Conservation (phyloP, 1,139 yeast species). For the Saccharomycopsis hybrid region DNA sequence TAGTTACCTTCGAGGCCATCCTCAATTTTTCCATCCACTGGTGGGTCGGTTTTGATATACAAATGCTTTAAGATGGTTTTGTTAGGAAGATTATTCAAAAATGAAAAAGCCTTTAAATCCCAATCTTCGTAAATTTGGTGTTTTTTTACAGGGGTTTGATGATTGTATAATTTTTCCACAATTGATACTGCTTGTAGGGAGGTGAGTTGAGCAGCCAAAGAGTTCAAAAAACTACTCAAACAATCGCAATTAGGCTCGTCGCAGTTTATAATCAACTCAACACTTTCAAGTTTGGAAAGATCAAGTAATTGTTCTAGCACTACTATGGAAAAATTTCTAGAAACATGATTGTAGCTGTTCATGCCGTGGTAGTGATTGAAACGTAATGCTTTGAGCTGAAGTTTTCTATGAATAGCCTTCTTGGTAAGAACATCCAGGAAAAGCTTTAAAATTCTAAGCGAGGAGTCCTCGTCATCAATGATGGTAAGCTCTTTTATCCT, state of each 20-base stretch:
- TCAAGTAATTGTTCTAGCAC: conserved; percentile 31
- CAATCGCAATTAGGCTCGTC: conserved; percentile 42
- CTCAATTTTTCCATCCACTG: conserved; percentile 38
- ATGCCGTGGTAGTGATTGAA: conserved; percentile 38
- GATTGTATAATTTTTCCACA: conserved; percentile 17
- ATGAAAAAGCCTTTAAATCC: conserved; percentile 44
- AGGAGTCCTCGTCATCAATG: conserved; percentile 33
- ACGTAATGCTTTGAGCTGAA: conserved; percentile 29
- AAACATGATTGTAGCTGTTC: conserved; percentile 30
- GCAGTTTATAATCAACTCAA: conserved; percentile 42
- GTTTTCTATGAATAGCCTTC: conserved; percentile 8
- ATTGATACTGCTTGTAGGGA: conserved; percentile 38
- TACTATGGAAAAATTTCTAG: conserved; percentile 12
- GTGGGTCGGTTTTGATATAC: conserved; percentile 44
- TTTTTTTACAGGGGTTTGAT: conserved; percentile 36
- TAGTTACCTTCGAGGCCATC: conserved; percentile 74
- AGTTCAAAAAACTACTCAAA: conserved; percentile 33
- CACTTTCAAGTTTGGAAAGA: conserved; percentile 26
- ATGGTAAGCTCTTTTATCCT: conserved; percentile 24
- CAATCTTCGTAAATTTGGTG: conserved; percentile 50
- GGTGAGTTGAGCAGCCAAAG: conserved; percentile 28
- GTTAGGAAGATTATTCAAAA: conserved; percentile 36
- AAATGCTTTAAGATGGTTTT: conserved; percentile 34
- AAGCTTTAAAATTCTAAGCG: conserved; percentile 30
- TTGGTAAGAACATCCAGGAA: conserved; percentile 23